These are phyloP conservation scores for Cutaneotrichosporon arboriforme DNA, from an alignment of 1,284 basidiomycete species.

Conservation along the genomic window DNA sequence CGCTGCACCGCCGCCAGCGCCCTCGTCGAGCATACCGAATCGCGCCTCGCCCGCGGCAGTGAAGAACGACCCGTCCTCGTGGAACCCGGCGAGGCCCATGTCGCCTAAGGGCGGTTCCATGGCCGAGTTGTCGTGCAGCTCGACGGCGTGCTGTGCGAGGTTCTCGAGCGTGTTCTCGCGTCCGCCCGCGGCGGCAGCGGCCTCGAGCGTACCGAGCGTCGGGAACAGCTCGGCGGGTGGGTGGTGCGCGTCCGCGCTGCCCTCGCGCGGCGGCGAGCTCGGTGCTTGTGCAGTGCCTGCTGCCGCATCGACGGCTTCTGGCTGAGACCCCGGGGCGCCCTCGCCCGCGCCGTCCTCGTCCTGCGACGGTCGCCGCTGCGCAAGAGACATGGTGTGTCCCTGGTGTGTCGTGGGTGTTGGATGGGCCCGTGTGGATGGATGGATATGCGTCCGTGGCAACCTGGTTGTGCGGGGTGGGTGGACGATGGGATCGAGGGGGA, in stretches of 20 bases:
- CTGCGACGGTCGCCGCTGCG: background rate
- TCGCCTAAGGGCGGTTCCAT: background rate
- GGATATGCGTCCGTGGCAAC: too few relatives aligned
- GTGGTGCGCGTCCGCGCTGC: background rate
- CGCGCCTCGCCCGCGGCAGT: slow-evolving; percentile 2
- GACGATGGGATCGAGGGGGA: background rate
- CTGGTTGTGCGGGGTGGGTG: background rate
- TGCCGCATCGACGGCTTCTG: too few relatives aligned
- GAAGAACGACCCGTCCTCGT: slow-evolving; percentile 3
- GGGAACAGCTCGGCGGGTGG: background rate
- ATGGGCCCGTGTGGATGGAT: background rate
- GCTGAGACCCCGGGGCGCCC: too few relatives aligned
- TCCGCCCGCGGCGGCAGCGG: background rate
- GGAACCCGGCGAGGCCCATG: background rate
- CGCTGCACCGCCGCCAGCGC: background rate
- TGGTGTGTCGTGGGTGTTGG: background rate
- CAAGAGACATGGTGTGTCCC: background rate
- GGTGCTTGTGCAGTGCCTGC: too few relatives aligned
- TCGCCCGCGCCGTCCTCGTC: background rate
- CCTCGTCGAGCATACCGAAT: slow-evolving; percentile 1
- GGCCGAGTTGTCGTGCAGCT: slow-evolving; percentile 1
- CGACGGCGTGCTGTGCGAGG: slow-evolving; percentile 1
- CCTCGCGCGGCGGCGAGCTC: background rate
- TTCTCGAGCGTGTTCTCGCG: slow-evolving; percentile 6
- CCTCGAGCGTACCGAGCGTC: background rate